Evolutionary conservation across 1,139 yeast species (phyloP).

Genomic region (Hanseniaspora gamundiae): DNA sequence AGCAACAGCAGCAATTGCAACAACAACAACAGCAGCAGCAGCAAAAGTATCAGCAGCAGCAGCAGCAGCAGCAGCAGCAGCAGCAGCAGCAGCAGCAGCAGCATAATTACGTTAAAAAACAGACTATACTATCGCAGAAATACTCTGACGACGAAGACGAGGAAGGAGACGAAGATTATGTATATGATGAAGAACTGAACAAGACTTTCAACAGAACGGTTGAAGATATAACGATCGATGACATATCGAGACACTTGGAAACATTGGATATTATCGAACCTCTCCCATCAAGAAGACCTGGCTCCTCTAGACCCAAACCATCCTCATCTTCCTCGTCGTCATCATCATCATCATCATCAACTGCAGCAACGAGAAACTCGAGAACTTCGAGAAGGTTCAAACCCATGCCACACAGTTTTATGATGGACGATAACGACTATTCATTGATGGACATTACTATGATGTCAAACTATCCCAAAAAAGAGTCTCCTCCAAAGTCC

Average conservation of each 20-base stretch:
- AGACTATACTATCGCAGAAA: conserved; percentile 15
- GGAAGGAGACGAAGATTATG: conserved; percentile 25
- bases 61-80: conserved; percentile 9
- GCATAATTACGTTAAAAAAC: conserved; percentile 3
- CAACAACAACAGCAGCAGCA: conserved; percentile 10
- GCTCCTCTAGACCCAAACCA: too few relatives aligned
- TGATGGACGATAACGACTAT: conserved; percentile 1
- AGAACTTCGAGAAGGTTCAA: neutral
- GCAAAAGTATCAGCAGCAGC: conserved; percentile 8
- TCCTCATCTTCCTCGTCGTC: too few relatives aligned
- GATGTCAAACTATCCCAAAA: neutral
- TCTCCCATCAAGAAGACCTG: too few relatives aligned
- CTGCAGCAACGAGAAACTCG: neutral
- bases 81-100: conserved; percentile 6
- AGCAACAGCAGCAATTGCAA: conserved; percentile 10
- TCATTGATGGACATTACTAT: neutral
- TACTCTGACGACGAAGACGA: conserved; percentile 18
- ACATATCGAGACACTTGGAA: conserved; percentile 25
- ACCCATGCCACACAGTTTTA: neutral
- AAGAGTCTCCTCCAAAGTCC: neutral
- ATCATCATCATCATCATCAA: too few relatives aligned
- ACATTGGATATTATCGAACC: conserved; percentile 21
- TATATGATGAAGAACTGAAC: conserved; percentile 25
- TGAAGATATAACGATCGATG: conserved; percentile 27
- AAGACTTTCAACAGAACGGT: conserved; percentile 27